A percentile compares a stretch with the other conserved stretches of the same genome.
Evolutionary conservation across 495 filamentous ascomycete genomes (phyloP).

Genomic region (Aspergillus wentii): DNA sequence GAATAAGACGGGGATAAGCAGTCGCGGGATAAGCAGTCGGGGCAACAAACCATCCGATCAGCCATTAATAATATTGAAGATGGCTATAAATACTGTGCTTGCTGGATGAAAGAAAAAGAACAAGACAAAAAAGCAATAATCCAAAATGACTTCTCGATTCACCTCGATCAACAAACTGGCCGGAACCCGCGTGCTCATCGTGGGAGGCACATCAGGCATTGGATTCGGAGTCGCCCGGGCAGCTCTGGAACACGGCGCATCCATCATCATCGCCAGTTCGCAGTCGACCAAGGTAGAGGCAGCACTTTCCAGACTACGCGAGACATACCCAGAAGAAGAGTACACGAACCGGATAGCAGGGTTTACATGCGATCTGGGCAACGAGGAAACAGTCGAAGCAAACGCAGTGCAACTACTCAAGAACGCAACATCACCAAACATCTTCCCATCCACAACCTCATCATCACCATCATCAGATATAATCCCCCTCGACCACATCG

Average conservation of each 20-base stretch:
- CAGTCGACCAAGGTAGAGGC: constrained; percentile 30
- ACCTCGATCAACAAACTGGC: constrained; percentile 20
- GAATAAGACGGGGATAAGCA: too few species aligned
- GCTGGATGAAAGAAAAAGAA: too few species aligned
- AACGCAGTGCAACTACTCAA: constrained; percentile 44
- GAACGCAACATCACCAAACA: constrained; percentile 5
- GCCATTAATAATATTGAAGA: too few species aligned
- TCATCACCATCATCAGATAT: constrained; percentile 8
- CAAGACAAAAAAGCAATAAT: too few species aligned
- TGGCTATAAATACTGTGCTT: too few species aligned
- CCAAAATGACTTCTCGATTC: not conserved
- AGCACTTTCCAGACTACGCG: constrained; percentile 32
- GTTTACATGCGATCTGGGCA: constrained; percentile 47
- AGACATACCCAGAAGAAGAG: constrained; percentile 21
- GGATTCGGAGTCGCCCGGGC: constrained; percentile 51
- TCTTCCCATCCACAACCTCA: not conserved
- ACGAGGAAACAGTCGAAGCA: constrained; percentile 32
- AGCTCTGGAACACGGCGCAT: constrained; percentile 42
- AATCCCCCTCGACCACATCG: constrained; percentile 52
- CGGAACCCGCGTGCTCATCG: constrained; percentile 38
- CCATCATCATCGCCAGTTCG: constrained; percentile 52
- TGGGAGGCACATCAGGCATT: constrained; percentile 54
- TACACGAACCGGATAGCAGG: constrained; percentile 33
- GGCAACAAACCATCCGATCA: too few species aligned
- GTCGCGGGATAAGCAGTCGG: too few species aligned